Conservation (phyloP, 2,329 filamentous ascomycete species). For the Colletotrichum sp. region DNA sequence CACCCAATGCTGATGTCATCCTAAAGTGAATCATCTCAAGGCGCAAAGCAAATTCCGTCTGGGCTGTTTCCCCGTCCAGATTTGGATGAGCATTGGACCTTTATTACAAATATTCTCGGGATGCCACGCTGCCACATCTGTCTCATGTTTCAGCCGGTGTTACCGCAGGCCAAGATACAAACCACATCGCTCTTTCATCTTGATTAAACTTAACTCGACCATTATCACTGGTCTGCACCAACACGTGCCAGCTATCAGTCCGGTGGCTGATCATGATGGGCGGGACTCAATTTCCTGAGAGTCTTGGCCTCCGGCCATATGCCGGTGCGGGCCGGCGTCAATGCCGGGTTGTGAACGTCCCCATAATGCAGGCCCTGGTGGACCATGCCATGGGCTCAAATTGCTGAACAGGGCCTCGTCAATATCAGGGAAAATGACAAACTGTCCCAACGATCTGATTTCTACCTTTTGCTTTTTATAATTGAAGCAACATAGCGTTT, state of each 20-base stretch:
- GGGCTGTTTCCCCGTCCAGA: no score
- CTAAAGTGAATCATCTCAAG: no score
- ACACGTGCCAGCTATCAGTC: background rate
- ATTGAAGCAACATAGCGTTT: background rate
- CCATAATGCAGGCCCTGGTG: background rate
- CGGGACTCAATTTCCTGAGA: background rate
- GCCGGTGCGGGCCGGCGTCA: background rate
- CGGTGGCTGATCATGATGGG: background rate
- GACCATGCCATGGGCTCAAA: background rate
- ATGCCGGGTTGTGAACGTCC: background rate
- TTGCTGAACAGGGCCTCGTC: background rate
- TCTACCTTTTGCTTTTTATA: background rate
- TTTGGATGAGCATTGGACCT: fast-evolving
- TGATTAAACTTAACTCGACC: fast-evolving
- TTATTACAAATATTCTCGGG: fast-evolving
- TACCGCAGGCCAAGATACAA: fast-evolving
- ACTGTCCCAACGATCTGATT: background rate
- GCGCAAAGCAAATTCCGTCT: no score
- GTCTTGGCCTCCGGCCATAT: background rate
- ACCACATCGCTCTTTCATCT: background rate
- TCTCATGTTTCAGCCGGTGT: background rate
- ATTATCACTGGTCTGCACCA: background rate
- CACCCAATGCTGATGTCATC: background rate
- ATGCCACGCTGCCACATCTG: background rate
- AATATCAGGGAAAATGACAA: background rate